Evolutionary conservation across 2,329 filamentous ascomycete species (phyloP).

Genomic region (Colletotrichum cuscutae): DNA sequence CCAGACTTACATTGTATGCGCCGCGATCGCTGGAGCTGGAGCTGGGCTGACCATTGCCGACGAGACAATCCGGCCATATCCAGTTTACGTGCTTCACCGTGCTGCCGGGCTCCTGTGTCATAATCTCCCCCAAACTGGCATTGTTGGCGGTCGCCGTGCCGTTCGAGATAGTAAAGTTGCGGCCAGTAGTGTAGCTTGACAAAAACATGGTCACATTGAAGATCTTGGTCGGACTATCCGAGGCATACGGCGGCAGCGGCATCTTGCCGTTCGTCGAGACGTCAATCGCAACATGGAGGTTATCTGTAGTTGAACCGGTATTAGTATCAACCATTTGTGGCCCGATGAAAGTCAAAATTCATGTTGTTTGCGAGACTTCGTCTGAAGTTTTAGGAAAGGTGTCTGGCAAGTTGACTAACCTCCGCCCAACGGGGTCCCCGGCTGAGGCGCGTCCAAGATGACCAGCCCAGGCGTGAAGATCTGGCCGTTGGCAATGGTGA

Average conservation of each 20-base stretch:
- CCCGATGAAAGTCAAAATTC: conserved; percentile 21
- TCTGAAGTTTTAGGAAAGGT: background rate
- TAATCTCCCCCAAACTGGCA: conserved; percentile 69
- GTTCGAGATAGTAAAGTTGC: conserved; percentile 77
- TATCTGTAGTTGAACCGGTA: conserved; percentile 48
- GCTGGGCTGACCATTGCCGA: conserved; percentile 65
- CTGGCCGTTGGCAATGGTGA: conserved; percentile 71
- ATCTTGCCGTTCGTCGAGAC: conserved; percentile 73
- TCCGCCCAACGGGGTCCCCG: conserved; percentile 71
- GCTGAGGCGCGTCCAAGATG: conserved; percentile 73
- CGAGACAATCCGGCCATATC: conserved; percentile 76
- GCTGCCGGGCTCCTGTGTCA: conserved; percentile 71
- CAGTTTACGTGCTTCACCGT: conserved; percentile 81
- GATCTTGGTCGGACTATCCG: conserved; percentile 66
- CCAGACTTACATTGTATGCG: conserved; percentile 65
- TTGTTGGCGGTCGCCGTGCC: conserved; percentile 63
- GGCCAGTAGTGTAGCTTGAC: conserved; percentile 69
- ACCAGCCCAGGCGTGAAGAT: conserved; percentile 77
- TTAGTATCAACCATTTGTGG: background rate
- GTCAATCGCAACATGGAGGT: conserved; percentile 73
- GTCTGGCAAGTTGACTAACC: conserved; percentile 52
- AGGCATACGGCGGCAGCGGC: conserved; percentile 64
- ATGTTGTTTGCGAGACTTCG: background rate
- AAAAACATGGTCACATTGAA: conserved; percentile 75
- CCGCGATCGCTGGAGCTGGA: conserved; percentile 63